Evolutionary conservation across 2,329 filamentous ascomycete genomes (phyloP), one percentile per base, ranked within the genome.

Genomic region (Xylaria polymorpha): DNA sequence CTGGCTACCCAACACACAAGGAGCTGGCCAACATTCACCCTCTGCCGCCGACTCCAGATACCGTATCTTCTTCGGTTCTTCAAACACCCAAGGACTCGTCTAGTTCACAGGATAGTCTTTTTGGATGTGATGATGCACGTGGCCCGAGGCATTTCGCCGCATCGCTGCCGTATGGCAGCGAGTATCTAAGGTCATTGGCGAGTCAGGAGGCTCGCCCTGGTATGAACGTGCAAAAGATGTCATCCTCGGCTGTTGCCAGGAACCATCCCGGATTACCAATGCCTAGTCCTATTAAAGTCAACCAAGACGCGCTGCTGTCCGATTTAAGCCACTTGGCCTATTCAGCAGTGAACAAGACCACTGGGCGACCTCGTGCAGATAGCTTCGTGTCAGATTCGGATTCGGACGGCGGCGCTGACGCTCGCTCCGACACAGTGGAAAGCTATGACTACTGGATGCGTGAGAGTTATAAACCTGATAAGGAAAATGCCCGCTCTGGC

Each of bases 11-110:
- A 66, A 68, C 80, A 74, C 69, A 80, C 5, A 78, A 78, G 70
- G 83, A 81, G 78, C 80, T 73, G 68, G 83, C 60, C 1, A 80
- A 82, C 62, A 81, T 83, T 5, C 82, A 84, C 20, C 78, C 78
- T 20, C 78, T 89, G 1, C 87, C 87, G 10, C 87, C 87, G 0
- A 89, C 87, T 0, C 87, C 87, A 0, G 87, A 89, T 71, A 89
- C 87, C 0, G 86, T 88, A 22, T 87, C 87, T 1, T 87, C 85
- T 1, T 85, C 85, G 1, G 87, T 86, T 0, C 79, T 89, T 50
- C 74, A 72, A 61, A 76, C 74, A 22, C 76, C 77, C 29, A 65
- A 75, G 20, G 62, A 69, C 29, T 67, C 64, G 9, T 72, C 74
- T 6, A 70, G 69, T 53, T 77, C 75, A 29, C 72, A 77, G 57